Evolutionary conservation across 495 filamentous ascomycete genomes (phyloP), one percentile per base, ranked within the genome.

Genomic region (Penicillium odoratum): DNA sequence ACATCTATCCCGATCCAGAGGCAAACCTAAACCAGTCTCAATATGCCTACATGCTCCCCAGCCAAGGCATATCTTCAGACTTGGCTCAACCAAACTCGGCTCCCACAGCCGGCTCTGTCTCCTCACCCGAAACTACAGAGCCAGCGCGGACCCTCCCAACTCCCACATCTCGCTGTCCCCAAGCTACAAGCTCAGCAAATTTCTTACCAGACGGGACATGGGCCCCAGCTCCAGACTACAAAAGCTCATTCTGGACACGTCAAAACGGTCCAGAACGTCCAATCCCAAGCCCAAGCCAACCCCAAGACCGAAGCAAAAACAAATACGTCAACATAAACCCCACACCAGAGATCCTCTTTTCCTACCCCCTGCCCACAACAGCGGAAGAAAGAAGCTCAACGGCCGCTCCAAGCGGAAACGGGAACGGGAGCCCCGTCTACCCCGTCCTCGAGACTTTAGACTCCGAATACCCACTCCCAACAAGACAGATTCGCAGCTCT

Each of bases 91-190:
- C 59, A 5, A 45, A 60, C 18, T 57, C 68, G 7, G 56, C 62
- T 8, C 60, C 71, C 50, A 53, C 58, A 21, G 34, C 45, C 44
- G 59, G 21, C 21, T 21, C 21, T 21, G 2, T 67, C 7, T 51
- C 70, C 9, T 60, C 68, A 1, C 46, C 64, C 10, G 66, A 75
- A 1, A 42, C 34, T 3, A 40, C 69, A 40, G 67, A 63, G 3
- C 43, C 60, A 47, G 70, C 74, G 52, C 68, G 78, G 31, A 78
- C 62, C 11, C 63, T 79, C 15, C 78, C 77, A 13, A 74, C 62
- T 2, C 58, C 74, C 48, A 68, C 67, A 5, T 63, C 62, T 11
- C 64, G 66, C 28, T 58, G 48, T 54, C 63, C 63, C 15, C 58
- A 63, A 46, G 28, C 55, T 28, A 63, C 58, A 3, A 61, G 43